phyloP scores from a whole-genome alignment of 441 rosid species.

The Eutrema salsugineum region DNA sequence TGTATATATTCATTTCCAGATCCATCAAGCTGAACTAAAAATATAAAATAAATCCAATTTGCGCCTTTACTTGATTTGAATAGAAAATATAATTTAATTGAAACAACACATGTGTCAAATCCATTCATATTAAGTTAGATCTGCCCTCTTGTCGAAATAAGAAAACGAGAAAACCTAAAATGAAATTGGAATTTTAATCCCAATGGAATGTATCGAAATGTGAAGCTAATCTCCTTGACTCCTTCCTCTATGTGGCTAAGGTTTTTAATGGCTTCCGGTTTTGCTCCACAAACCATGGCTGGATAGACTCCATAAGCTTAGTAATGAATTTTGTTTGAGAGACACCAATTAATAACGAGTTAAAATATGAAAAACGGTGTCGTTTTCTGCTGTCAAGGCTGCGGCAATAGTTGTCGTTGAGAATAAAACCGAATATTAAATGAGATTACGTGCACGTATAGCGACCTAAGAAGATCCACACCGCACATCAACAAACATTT shows the following conservation, averaged over 20 bases:
- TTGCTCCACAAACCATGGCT: not conserved
- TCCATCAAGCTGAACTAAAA: not conserved
- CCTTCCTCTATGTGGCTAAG: not conserved
- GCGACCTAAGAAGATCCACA: constrained; percentile 25
- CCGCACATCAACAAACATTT: constrained; percentile 23
- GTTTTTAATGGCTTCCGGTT: not conserved
- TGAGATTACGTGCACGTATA: constrained; percentile 26
- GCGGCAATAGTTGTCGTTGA: constrained; percentile 14
- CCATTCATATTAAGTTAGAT: not conserved
- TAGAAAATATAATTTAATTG: not conserved
- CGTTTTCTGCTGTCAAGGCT: constrained; percentile 23
- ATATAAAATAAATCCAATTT: not conserved
- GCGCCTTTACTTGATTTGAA: not conserved
- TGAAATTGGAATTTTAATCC: not conserved
- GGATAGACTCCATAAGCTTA: not conserved
- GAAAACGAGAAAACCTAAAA: not conserved
- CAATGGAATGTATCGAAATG: not conserved
- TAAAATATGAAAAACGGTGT: not conserved
- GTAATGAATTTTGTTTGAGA: not conserved
- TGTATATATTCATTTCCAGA: not conserved
- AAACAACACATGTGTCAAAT: not conserved
- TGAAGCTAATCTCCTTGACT: not conserved
- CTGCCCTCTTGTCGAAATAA: not conserved
- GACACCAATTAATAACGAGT: not conserved
- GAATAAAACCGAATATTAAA: constrained; percentile 4